phyloP scores from a whole-genome alignment of 768 basidiomycete species.

The Mycena alexandri region DNA sequence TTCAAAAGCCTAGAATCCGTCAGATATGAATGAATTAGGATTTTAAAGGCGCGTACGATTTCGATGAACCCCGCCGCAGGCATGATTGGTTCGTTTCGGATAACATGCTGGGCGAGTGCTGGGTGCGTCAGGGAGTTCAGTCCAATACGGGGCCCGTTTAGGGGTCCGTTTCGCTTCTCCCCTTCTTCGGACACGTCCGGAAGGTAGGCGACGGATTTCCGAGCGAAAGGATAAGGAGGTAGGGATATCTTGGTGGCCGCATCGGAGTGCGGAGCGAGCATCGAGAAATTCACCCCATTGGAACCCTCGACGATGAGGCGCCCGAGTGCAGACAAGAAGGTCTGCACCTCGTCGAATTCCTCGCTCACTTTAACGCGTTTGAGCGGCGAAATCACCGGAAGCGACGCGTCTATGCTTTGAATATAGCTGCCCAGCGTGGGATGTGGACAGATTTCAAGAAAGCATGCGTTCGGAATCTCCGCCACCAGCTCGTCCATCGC shows the following conservation, averaged over 20 bases:
- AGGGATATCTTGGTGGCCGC: conserved; percentile 34
- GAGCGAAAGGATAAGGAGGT: conserved; percentile 50
- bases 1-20: too few relatives aligned
- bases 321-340: conserved; percentile 46
- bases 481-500: conserved; percentile 45
- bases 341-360: conserved; percentile 40
- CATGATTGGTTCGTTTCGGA: conserved; percentile 11
- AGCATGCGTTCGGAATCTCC: conserved; percentile 38
- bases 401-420: conserved; percentile 23
- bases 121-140: conserved; percentile 18
- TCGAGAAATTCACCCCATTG: conserved; percentile 47
- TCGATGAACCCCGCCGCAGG: conserved; percentile 20
- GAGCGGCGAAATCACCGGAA: conserved; percentile 42
- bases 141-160: neutral
- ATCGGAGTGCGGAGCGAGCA: too few relatives aligned
- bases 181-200: conserved; percentile 3
- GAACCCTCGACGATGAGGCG: conserved; percentile 44
- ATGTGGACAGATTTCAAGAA: conserved; percentile 56
- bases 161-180: conserved; percentile 48
- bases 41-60: neutral
- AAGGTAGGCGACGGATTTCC: conserved; percentile 41
- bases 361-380: conserved; percentile 42
- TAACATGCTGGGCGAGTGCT: conserved; percentile 7
- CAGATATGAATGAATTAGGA: too few relatives aligned
- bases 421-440: conserved; percentile 54